phyloP scores from a whole-genome alignment of 768 basidiomycete genomes.

The Lactarius deliciosus region DNA sequence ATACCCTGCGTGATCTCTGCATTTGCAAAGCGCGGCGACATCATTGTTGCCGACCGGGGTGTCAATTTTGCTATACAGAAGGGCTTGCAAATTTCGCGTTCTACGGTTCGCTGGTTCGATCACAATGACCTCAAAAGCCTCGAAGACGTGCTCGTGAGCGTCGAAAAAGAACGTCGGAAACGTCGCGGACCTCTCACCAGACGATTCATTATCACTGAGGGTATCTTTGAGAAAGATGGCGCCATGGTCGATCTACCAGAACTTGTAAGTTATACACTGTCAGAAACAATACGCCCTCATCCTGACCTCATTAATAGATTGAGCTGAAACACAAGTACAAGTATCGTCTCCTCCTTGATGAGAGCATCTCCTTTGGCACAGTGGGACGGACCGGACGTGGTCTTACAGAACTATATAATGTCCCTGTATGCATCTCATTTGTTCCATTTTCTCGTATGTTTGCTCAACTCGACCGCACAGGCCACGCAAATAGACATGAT shows the following conservation, averaged over 20 bases:
- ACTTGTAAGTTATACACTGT: too few species aligned
- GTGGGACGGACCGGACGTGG: not conserved
- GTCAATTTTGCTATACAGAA: constrained; percentile 95
- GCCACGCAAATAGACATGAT: too few species aligned
- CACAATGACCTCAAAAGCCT: too few species aligned
- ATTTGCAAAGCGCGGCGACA: constrained; percentile 95
- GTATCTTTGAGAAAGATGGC: too few species aligned
- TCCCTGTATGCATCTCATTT: not conserved
- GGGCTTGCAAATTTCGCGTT: constrained; percentile 80
- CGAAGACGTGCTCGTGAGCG: too few species aligned
- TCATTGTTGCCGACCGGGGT: constrained; percentile 94
- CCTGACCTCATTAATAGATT: too few species aligned
- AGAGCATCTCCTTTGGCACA: not conserved
- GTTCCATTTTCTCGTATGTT: too few species aligned
- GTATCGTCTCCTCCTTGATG: too few species aligned
- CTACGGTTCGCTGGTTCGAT: constrained; percentile 37
- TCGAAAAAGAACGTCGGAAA: constrained; percentile 89
- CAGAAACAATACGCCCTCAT: too few species aligned
- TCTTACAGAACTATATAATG: not conserved
- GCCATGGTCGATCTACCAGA: too few species aligned
- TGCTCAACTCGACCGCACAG: too few species aligned
- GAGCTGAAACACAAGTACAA: too few species aligned
- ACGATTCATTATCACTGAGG: constrained; percentile 55
- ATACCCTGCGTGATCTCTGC: constrained; percentile 94
- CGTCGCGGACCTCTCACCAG: constrained; percentile 79